Evolutionary conservation across 169 alveolate genomes (phyloP).

Genomic region (Plasmodium inui): DNA sequence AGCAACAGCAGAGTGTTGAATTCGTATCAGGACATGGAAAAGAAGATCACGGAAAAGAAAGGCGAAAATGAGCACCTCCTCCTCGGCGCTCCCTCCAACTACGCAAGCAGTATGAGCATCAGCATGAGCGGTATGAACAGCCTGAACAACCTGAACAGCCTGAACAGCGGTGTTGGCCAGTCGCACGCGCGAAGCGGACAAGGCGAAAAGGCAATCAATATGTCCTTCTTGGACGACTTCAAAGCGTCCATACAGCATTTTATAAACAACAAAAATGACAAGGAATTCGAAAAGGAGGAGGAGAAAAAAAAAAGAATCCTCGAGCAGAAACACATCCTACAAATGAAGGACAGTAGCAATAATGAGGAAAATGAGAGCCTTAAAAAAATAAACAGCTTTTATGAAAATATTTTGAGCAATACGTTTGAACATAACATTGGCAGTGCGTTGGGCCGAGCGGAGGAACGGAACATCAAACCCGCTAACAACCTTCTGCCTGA

Average conservation of each 20-base stretch:
- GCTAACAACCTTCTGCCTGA: background rate
- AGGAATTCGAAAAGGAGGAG: background rate
- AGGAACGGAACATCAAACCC: background rate
- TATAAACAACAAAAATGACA: background rate
- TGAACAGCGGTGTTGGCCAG: background rate
- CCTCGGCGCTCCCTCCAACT: background rate
- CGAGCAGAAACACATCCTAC: background rate
- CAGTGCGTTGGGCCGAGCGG: background rate
- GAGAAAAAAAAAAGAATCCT: background rate
- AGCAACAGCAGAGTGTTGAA: background rate
- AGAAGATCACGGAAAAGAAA: background rate
- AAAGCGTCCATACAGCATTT: slow-evolving; percentile 14
- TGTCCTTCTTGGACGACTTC: slow-evolving; percentile 15
- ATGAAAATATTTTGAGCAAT: background rate
- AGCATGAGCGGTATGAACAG: background rate
- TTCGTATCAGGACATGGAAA: background rate
- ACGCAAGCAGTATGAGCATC: background rate
- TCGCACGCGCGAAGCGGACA: background rate
- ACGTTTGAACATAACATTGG: background rate
- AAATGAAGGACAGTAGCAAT: slow-evolving; percentile 16
- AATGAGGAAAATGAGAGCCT: background rate
- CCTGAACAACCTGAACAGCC: background rate
- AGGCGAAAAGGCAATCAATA: background rate
- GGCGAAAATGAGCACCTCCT: background rate
- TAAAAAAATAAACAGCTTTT: background rate